Evolutionary conservation across 129 eudicot species (phyloP).

Genomic region (Pittosporum tobira): DNA sequence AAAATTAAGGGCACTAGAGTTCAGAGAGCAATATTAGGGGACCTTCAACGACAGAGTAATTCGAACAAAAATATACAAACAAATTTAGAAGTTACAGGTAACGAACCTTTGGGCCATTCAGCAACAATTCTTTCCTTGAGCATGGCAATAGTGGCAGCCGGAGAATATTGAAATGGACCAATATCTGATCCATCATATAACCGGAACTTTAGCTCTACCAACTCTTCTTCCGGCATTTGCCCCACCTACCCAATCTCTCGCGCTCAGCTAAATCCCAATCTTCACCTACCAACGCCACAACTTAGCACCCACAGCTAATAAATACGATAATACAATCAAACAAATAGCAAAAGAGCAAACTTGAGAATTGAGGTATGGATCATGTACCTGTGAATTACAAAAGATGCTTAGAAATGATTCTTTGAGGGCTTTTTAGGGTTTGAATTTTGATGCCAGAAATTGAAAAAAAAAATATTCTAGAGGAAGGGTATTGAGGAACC

Average conservation of each 20-base stretch:
- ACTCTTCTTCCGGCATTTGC: slow-evolving; percentile 93
- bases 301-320: slow-evolving; percentile 15
- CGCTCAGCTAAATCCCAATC: not conserved
- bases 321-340: not conserved
- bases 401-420: not conserved
- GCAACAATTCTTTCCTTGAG: slow-evolving; percentile 80
- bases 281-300: not conserved
- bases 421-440: not conserved
- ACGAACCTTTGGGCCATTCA: slow-evolving; percentile 93
- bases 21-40: too few species aligned
- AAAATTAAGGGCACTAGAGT: too few species aligned
- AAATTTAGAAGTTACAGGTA: slow-evolving; percentile 1
- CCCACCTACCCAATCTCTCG: not conserved
- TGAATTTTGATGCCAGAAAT: not conserved
- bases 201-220: slow-evolving; percentile 76
- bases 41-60: not conserved
- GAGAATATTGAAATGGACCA: slow-evolving; percentile 82
- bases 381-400: slow-evolving; percentile 15
- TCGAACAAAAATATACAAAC: not conserved
- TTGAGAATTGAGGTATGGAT: slow-evolving; percentile 6
- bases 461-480: too few species aligned
- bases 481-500: too few species aligned
- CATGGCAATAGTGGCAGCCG: slow-evolving; percentile 72
- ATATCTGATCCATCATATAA: slow-evolving; percentile 87
- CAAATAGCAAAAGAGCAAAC: not conserved